Base-by-base conservation (phyloP, 495 filamentous ascomycete species). In the Cenococcum geophilum region DNA sequence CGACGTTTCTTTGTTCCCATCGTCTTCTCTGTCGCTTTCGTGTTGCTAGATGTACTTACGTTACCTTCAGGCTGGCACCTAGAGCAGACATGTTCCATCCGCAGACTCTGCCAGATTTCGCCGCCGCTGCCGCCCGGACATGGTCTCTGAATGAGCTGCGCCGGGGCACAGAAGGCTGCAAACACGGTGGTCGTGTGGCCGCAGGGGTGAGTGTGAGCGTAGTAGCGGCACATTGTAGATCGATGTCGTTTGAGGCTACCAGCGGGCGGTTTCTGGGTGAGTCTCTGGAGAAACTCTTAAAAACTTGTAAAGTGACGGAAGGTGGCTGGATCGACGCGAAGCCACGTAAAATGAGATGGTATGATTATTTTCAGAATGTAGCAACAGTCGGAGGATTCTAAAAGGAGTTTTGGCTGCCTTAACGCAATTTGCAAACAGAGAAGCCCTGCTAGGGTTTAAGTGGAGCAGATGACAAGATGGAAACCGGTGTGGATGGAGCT, bases 151-250 rank as follows among this genome's bases (percentile, higher is more conserved):
- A 62, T 21, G 36, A 71, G 55, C 11, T 58, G 60, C 11, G 60
- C 67, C 3, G 63, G 6, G 1, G 67, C 21, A 55, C 72, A 75
- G 62, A 65, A 71, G 12, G 60, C 56, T 11, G 69, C 68, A 60
- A 73, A 73, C 34, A 72, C 59, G 25, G 68, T 70, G 27, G 63
- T 60, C 16, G 71, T 72, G 61, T 75, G 73, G 34, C 73, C 73
- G 57, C 73, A 75, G 21, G 60, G 61, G 62, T 75, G 67, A n/a
- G 51, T 67, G 64, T 75, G 72, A 22, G 71, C 73, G 65, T 75
- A 71, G 58, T 72, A 74, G 49, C 59, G 64, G 65, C 70, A 70
- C 68, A 70, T 72, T 16, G 37, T 60, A 12, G 27, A 25, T 55
- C 25, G 22, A 12, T 27, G 23, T 23, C 11, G 5, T 32, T 56